Base-by-base conservation (phyloP, 306 rosid genomes). In the Dryas drummondii region DNA sequence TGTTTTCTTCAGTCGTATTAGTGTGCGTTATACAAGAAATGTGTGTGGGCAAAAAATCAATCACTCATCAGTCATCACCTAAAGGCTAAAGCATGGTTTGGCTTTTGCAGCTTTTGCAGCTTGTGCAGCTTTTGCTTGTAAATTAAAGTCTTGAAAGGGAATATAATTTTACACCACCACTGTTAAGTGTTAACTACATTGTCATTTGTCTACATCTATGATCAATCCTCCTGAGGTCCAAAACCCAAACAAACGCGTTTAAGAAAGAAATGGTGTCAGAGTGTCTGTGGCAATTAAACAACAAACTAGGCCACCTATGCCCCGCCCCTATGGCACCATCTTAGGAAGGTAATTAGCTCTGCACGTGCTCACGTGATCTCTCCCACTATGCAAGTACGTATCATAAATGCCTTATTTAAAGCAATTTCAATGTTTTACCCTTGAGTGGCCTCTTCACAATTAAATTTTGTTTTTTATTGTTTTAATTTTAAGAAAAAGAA, bases 321-420 rank as follows among this genome's bases (percentile, higher is more conserved):
- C 22, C 22, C 22, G 22, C 22, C 66, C 19, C 41, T 2, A 53
- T 17, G 73, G 9, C 60, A 58, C 50, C 15, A 58, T 60, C 81
- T 51, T 15, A 59, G 48, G 50, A 51, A 52, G 66, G 53, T 62
- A 63, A 22, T 47, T 32, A 74, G 50, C 64, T 71, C 65, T 78
- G 58, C 77, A 78, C 73, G 60, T 78, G 80, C 58, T 81, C 91
- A 86, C 86, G 84, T 88, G 87, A 86, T 78, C 63, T 57, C 80
- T 83, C 74, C 32, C 76, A 51, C 61, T 63, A 22, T 22, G 22
- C 22, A 22, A 22, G 22, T 22, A 22, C 22, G 22, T 22, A 22
- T 22, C 22, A 22, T 22, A 22, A 22, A 22, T 22, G 22, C 22
- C 22, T 22, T 22, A 58, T 77, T 67, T 44, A 49, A 63, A 17